Conservation (phyloP, 2,329 filamentous ascomycete genomes). For the Rhynchosporium graminicola region DNA sequence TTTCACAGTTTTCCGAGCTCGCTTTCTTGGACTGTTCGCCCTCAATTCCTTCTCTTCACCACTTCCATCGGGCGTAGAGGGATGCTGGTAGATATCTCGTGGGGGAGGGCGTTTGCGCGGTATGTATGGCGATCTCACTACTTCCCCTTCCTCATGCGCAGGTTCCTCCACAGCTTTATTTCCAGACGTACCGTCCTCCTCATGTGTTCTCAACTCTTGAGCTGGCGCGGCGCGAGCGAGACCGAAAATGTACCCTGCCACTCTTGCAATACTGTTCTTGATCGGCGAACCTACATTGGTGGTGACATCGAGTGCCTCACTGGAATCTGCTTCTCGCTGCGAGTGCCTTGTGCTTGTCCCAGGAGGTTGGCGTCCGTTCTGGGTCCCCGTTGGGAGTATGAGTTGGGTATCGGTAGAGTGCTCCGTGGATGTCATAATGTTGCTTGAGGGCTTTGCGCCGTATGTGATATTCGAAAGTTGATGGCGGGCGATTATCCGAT, state of each 20-base stretch:
- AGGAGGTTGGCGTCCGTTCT: neutral
- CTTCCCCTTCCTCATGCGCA: constrained; percentile 3
- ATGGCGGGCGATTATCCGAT: neutral
- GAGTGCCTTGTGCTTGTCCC: neutral
- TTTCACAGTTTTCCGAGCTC: neutral
- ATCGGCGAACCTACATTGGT: neutral
- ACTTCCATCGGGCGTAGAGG: neutral
- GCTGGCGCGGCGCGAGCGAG: neutral
- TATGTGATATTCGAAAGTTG: neutral
- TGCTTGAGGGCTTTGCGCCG: neutral
- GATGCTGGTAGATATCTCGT: constrained; percentile 9
- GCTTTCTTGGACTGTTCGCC: neutral
- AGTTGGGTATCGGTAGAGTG: neutral
- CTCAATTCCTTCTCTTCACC: constrained; percentile 3
- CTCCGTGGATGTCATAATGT: neutral
- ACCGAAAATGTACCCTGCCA: neutral
- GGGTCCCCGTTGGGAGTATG: neutral
- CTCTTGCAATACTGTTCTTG: neutral
- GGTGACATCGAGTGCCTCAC: neutral
- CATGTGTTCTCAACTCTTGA: neutral
- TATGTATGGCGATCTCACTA: neutral
- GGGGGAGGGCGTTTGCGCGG: constrained; percentile 1
- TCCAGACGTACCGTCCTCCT: neutral
- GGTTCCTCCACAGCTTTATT: neutral
- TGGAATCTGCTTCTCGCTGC: neutral